Conservation (phyloP, 73 alveolate genomes). For the Tetrahymena elliotti region DNA sequence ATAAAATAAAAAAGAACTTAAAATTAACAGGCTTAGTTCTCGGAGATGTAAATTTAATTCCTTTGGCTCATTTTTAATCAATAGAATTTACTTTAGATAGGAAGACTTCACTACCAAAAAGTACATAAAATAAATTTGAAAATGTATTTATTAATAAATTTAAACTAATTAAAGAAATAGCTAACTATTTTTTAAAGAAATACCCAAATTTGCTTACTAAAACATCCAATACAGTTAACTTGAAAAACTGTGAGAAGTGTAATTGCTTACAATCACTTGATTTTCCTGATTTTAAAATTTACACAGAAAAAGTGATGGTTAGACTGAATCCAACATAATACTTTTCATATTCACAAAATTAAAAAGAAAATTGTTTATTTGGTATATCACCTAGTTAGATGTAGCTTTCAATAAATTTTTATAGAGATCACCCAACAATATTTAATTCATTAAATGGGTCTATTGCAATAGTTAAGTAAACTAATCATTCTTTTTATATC, state of each 20-base stretch:
- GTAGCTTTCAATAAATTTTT: not conserved
- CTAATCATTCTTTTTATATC: too few relatives aligned
- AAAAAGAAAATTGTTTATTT: not conserved
- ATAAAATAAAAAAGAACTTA: not conserved
- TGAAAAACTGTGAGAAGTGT: not conserved
- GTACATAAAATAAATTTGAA: too few relatives aligned
- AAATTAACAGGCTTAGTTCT: not conserved
- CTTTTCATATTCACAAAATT: too few relatives aligned
- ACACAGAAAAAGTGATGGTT: not conserved
- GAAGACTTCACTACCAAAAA: not conserved
- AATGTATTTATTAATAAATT: too few relatives aligned
- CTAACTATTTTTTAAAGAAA: too few relatives aligned
- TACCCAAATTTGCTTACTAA: not conserved
- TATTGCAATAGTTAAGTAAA: not conserved
- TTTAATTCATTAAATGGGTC: not conserved
- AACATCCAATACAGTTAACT: not conserved
- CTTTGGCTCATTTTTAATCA: not conserved
- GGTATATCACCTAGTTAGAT: not conserved
- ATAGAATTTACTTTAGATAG: not conserved
- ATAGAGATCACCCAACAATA: not conserved
- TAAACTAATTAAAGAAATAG: not conserved
- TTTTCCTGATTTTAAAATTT: not conserved
- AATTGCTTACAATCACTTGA: not conserved
- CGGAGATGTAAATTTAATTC: not conserved
- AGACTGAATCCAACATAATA: not conserved